phyloP scores from a whole-genome alignment of 176 grass and related monocot species.

The Puya raimondii region DNA sequence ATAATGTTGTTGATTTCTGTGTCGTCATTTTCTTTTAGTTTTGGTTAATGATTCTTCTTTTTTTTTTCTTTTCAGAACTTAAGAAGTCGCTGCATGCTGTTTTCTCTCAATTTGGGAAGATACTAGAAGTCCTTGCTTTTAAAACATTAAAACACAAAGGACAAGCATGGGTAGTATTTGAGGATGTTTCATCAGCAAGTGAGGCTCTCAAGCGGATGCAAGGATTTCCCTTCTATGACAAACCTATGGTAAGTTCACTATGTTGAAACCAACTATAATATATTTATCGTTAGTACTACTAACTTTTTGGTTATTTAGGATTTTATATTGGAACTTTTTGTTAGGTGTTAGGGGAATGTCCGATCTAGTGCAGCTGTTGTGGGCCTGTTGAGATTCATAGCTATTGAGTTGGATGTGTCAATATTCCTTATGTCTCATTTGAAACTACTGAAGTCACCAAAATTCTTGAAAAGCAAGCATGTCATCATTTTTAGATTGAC shows the following conservation, averaged over 20 bases:
- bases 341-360: neutral
- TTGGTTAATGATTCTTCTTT: slow-evolving; percentile 9
- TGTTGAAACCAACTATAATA: neutral
- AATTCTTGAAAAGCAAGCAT: too few relatives aligned
- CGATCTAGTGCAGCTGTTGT: too few relatives aligned
- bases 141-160: slow-evolving; percentile 98
- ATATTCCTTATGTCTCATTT: neutral
- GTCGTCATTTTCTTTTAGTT: neutral
- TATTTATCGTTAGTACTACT: neutral
- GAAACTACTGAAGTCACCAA: too few relatives aligned
- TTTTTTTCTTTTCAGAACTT: slow-evolving; percentile 50
- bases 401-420: too few relatives aligned
- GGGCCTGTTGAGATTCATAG: too few relatives aligned
- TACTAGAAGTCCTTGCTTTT: slow-evolving; percentile 87
- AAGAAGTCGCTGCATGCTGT: slow-evolving; percentile 85
- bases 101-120: slow-evolving; percentile 98
- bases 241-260: slow-evolving; percentile 69
- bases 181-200: slow-evolving; percentile 77
- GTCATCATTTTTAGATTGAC: too few relatives aligned
- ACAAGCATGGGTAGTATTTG: slow-evolving; percentile 90
- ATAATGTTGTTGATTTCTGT: too few relatives aligned
- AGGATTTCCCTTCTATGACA: slow-evolving; percentile 88
- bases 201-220: slow-evolving; percentile 95
- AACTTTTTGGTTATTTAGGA: neutral
- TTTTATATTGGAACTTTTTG: neutral